These are phyloP conservation scores for Cyathus pygmaeus DNA, from an alignment of 1,284 basidiomycete species.

Conservation along the genomic window DNA sequence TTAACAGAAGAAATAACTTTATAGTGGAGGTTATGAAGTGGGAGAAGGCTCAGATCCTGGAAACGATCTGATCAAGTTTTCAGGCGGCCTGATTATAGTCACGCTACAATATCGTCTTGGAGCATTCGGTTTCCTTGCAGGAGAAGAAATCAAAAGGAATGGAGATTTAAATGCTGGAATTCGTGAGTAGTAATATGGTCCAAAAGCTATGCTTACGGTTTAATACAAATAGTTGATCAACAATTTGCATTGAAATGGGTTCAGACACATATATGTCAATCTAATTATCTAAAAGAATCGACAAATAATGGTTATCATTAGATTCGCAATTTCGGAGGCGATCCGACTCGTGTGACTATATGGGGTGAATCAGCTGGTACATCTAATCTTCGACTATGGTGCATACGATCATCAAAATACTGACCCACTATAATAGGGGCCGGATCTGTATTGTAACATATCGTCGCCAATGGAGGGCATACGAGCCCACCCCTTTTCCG, in stretches of 20 bases:
- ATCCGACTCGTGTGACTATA: not conserved
- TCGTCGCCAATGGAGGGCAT: conserved; percentile 46
- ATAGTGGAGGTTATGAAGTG: conserved; percentile 34
- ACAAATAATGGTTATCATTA: no score
- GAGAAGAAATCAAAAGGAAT: conserved; percentile 31
- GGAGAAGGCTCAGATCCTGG: conserved; percentile 38
- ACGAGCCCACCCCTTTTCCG: conserved; percentile 54
- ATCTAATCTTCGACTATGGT: no score
- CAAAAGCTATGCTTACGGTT: not conserved
- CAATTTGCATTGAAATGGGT: conserved; percentile 48
- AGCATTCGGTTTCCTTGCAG: conserved; percentile 48
- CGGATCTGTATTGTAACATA: conserved; percentile 51
- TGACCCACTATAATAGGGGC: conserved; percentile 31
- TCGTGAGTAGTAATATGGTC: conserved; percentile 32
- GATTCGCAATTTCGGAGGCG: not conserved
- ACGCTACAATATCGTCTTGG: conserved; percentile 53
- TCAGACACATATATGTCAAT: conserved; percentile 40
- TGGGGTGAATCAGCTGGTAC: not conserved
- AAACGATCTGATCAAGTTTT: conserved; percentile 31
- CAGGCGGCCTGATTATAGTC: conserved; percentile 37
- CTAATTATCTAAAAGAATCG: no score
- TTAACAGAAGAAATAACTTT: conserved; percentile 5
- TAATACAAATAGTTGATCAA: conserved; percentile 40
- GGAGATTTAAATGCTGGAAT: conserved; percentile 43
- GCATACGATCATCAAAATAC: no score